phyloP scores from a whole-genome alignment of 768 basidiomycete species.

The Lentinula sp. region DNA sequence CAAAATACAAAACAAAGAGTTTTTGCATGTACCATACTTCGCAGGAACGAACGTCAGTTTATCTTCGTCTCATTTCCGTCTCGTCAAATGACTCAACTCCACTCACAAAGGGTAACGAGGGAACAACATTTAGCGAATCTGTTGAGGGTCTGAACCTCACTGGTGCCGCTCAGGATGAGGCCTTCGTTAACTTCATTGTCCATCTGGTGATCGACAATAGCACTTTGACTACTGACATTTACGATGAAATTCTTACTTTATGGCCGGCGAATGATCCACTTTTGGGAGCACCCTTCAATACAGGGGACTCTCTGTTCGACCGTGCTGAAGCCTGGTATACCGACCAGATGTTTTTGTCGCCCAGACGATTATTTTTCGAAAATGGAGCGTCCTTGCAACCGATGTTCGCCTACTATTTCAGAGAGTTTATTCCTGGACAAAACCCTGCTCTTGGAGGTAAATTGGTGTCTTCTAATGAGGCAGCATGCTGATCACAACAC shows the following conservation, averaged over 20 bases:
- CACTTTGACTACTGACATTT: slow-evolving; percentile 35
- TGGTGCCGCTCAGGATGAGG: slow-evolving; percentile 31
- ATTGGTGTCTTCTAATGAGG: slow-evolving; percentile 8
- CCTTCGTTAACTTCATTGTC: slow-evolving; percentile 42
- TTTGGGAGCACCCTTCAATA: slow-evolving; percentile 47
- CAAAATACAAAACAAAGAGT: slow-evolving; percentile 39
- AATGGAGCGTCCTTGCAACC: slow-evolving; percentile 40
- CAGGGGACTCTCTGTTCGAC: slow-evolving; percentile 56
- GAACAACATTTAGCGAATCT: slow-evolving; percentile 34
- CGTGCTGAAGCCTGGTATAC: slow-evolving; percentile 53
- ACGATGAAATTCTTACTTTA: slow-evolving; percentile 29
- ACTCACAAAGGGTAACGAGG: slow-evolving; percentile 43
- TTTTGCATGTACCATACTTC: slow-evolving; percentile 47
- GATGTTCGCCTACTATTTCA: slow-evolving; percentile 50
- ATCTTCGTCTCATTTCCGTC: slow-evolving; percentile 23
- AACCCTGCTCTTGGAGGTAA: slow-evolving; percentile 41
- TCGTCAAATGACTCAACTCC: no score
- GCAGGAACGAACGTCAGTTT: slow-evolving; percentile 49
- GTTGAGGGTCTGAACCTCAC: slow-evolving; percentile 33
- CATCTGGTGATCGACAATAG: slow-evolving; percentile 47
- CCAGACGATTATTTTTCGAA: slow-evolving; percentile 44
- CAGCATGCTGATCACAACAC: neutral
- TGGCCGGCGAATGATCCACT: slow-evolving; percentile 45
- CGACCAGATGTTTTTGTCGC: slow-evolving; percentile 49
- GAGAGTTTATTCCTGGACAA: slow-evolving; percentile 53